Evolutionary conservation across 768 basidiomycete genomes (phyloP).

Genomic region (Lepiota brunneoincarnata): DNA sequence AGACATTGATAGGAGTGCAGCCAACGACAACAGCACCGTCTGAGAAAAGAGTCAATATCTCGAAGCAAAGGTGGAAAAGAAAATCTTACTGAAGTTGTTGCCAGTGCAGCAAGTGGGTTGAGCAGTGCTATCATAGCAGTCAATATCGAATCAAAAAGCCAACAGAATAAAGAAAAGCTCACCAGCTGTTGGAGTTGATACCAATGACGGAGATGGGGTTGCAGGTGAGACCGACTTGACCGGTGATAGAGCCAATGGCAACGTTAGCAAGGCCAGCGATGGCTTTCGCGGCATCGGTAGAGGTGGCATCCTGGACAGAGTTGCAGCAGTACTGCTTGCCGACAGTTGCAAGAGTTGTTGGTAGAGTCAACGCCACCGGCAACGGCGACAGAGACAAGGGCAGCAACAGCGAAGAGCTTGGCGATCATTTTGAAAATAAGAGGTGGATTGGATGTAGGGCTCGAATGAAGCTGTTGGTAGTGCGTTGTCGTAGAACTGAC

Average conservation of each 20-base stretch:
- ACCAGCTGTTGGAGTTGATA: conserved; percentile 2
- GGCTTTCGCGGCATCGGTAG: too few species aligned
- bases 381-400: too few species aligned
- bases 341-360: not conserved
- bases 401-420: too few species aligned
- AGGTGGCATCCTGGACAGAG: not conserved
- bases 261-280: not conserved
- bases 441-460: too few species aligned
- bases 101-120: conserved; percentile 4
- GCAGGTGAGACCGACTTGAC: too few species aligned
- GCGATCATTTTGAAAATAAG: too few species aligned
- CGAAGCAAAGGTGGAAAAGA: not conserved
- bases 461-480: too few species aligned
- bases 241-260: not conserved
- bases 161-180: not conserved
- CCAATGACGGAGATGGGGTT: conserved; percentile 3
- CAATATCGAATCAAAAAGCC: too few species aligned
- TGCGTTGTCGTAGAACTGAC: too few species aligned
- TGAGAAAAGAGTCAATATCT: not conserved
- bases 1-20: too few species aligned
- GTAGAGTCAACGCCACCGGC: not conserved
- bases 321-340: not conserved
- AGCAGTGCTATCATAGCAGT: not conserved
- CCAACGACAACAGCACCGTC: not conserved
- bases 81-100: conserved; percentile 4